Conservation (phyloP, 768 basidiomycete genomes). For the Termitomyces sp. region DNA sequence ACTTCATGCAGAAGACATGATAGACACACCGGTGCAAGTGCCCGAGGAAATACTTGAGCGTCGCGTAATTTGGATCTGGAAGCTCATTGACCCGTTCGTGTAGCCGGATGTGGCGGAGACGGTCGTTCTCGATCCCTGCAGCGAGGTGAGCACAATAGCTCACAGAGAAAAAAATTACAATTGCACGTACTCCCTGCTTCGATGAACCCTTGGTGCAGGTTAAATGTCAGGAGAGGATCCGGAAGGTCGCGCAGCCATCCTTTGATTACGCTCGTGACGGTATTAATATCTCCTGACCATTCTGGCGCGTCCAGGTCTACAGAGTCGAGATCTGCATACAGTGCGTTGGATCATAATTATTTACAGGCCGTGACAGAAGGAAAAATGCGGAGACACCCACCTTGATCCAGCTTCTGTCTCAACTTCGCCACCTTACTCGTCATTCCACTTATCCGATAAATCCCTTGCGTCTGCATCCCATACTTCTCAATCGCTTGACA, state of each 20-base stretch:
- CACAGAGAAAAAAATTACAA: conserved; percentile 4
- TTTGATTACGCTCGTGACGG: conserved; percentile 91
- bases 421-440: conserved; percentile 82
- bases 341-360: neutral
- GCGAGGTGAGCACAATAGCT: neutral
- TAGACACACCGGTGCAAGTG: conserved; percentile 79
- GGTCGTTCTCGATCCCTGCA: conserved; percentile 88
- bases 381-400: conserved; percentile 35
- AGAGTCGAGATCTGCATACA: conserved; percentile 65
- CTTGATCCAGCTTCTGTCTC: conserved; percentile 83
- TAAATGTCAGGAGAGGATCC: conserved; percentile 84
- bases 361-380: neutral
- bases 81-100: conserved; percentile 98
- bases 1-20: neutral
- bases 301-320: conserved; percentile 88
- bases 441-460: conserved; percentile 92
- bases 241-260: conserved; percentile 96
- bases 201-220: conserved; percentile 88
- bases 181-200: conserved; percentile 74
- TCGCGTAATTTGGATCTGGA: conserved; percentile 98
- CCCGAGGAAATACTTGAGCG: conserved; percentile 92
- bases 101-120: conserved; percentile 90
- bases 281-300: conserved; percentile 94
- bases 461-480: conserved; percentile 81
- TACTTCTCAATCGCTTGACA: conserved; percentile 90